A percentile compares a stretch with the other conserved stretches of the same genome.
Conservation (phyloP, 2,329 filamentous ascomycete species). For the Colletotrichum gloeosporioides region DNA sequence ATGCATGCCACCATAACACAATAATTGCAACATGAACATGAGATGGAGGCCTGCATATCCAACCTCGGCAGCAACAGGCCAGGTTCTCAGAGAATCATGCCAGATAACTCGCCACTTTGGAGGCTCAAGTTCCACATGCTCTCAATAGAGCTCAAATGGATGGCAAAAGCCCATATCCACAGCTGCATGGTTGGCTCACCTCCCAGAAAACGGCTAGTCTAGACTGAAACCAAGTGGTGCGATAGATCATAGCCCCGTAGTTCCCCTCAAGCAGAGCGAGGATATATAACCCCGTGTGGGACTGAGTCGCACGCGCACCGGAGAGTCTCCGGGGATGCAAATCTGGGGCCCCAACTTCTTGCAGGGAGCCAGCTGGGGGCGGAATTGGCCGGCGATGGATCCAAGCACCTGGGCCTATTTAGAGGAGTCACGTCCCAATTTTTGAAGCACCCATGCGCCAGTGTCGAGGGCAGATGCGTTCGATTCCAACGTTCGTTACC, state of each 20-base stretch:
- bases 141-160: neutral
- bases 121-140: neutral
- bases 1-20: neutral
- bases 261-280: neutral
- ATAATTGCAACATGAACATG: neutral
- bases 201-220: neutral
- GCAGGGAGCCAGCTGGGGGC: neutral
- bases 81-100: neutral
- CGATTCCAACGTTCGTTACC: neutral
- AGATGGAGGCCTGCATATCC: neutral
- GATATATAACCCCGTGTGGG: conserved; percentile 7
- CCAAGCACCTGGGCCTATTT: neutral
- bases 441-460: neutral
- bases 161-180: neutral
- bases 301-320: neutral
- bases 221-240: neutral
- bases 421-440: neutral
- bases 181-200: neutral
- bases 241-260: neutral
- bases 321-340: neutral
- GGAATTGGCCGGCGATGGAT: neutral
- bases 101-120: neutral
- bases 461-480: neutral
- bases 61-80: neutral
- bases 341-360: neutral